These are phyloP conservation scores for Lactifluus piperatus DNA, from an alignment of 768 basidiomycete species.

Conservation along the genomic window DNA sequence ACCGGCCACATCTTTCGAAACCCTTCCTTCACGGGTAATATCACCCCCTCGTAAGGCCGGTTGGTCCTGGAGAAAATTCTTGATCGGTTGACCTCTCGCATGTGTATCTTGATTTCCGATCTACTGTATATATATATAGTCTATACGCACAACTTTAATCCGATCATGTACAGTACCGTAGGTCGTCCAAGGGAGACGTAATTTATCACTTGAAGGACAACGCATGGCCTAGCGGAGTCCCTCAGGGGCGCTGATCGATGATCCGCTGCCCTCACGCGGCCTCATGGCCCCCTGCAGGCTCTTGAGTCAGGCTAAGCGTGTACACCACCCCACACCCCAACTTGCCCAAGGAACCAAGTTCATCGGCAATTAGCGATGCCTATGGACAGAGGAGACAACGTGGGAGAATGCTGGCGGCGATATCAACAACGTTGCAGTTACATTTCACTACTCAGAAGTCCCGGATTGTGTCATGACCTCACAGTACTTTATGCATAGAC, in stretches of 20 bases:
- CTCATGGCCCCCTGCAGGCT: too few species aligned
- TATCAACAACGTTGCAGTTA: neutral
- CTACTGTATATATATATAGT: neutral
- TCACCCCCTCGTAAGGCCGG: neutral
- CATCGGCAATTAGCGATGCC: too few species aligned
- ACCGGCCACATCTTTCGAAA: constrained; percentile 11
- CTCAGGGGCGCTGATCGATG: too few species aligned
- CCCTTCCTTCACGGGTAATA: constrained; percentile 2
- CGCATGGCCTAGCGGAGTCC: too few species aligned
- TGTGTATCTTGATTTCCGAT: neutral
- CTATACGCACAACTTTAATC: neutral
- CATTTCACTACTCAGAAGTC: neutral
- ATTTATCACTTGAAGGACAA: too few species aligned
- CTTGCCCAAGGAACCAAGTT: too few species aligned
- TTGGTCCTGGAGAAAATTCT: constrained; percentile 9
- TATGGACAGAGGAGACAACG: neutral
- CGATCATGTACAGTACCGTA: too few species aligned
- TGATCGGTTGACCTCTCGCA: neutral
- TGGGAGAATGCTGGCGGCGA: neutral
- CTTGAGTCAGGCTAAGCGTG: too few species aligned
- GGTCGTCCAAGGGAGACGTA: too few species aligned
- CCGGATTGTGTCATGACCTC: neutral
- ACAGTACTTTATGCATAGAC: neutral
- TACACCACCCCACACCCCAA: too few species aligned
- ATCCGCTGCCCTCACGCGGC: too few species aligned